These are phyloP conservation scores for Cladophialophora carrionii DNA, from an alignment of 2,329 filamentous ascomycete species.

Conservation along the genomic window DNA sequence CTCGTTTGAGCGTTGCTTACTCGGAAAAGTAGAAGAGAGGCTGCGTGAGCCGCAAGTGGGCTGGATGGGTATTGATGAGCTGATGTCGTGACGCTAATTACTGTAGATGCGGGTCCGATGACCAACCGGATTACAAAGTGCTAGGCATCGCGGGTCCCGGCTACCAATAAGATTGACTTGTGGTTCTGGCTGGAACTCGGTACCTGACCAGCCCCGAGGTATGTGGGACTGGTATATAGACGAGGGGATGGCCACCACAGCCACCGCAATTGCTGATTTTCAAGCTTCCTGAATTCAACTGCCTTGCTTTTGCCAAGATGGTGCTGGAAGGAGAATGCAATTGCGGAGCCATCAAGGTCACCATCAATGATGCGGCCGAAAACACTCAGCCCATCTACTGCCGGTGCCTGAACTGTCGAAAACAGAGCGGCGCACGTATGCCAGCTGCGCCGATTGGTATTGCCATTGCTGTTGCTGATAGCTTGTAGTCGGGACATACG, in stretches of 20 bases:
- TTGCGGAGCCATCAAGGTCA: slow-evolving; percentile 27
- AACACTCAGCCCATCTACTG: slow-evolving; percentile 19
- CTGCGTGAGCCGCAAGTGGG: background rate
- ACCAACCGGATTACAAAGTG: background rate
- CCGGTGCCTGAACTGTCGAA: slow-evolving; percentile 23
- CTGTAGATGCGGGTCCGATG: background rate
- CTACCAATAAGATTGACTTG: background rate
- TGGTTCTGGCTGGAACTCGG: background rate
- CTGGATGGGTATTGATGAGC: background rate
- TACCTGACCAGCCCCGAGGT: background rate
- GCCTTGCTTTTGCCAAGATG: slow-evolving; percentile 9
- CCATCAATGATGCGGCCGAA: slow-evolving; percentile 16
- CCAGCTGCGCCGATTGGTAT: background rate
- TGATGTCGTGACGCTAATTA: background rate
- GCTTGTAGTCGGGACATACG: slow-evolving; percentile 16
- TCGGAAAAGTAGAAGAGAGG: background rate
- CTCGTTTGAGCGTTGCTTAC: background rate
- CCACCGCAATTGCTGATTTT: background rate
- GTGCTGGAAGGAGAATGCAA: slow-evolving; percentile 28
- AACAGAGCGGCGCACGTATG: slow-evolving; percentile 26
- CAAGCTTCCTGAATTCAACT: background rate
- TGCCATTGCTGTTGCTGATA: slow-evolving; percentile 5
- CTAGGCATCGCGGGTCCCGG: background rate
- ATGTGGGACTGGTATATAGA: background rate
- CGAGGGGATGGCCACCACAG: background rate